Conservation (phyloP, 106 monocot genomes). For the Dioscorea zingiberensis region DNA sequence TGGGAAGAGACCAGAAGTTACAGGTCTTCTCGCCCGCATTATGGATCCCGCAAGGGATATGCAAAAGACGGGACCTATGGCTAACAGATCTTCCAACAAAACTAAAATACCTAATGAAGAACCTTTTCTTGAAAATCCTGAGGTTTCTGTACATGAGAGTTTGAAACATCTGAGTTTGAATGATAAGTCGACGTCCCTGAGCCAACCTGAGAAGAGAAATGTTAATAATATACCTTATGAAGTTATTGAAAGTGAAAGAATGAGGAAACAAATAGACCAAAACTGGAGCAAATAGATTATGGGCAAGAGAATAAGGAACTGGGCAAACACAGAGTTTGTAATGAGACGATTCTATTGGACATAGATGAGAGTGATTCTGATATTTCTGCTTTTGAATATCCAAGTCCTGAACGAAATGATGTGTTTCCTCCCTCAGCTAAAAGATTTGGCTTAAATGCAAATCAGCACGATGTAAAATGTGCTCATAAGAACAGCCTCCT, state of each 20-base stretch:
- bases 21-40: no score
- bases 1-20: no score
- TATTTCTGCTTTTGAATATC: constrained; percentile 14
- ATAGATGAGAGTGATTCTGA: constrained; percentile 15
- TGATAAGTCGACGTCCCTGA: background rate
- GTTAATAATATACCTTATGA: no score
- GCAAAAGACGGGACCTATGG: no score
- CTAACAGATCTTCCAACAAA: no score
- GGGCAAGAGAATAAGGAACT: background rate
- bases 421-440: background rate
- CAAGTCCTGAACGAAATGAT: background rate
- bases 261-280: no score
- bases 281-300: no score
- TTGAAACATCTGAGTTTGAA: constrained; percentile 1
- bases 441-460: background rate
- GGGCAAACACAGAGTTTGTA: background rate
- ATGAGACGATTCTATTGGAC: no score
- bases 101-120: no score
- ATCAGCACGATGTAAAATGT: background rate
- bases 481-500: constrained; percentile 5
- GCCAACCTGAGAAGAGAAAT: background rate
- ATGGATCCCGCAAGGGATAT: no score
- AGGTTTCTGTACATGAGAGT: background rate
- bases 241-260: background rate
- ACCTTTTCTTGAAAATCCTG: background rate